phyloP scores from a whole-genome alignment of 169 alveolate genomes.

The Plasmodium berghei region DNA sequence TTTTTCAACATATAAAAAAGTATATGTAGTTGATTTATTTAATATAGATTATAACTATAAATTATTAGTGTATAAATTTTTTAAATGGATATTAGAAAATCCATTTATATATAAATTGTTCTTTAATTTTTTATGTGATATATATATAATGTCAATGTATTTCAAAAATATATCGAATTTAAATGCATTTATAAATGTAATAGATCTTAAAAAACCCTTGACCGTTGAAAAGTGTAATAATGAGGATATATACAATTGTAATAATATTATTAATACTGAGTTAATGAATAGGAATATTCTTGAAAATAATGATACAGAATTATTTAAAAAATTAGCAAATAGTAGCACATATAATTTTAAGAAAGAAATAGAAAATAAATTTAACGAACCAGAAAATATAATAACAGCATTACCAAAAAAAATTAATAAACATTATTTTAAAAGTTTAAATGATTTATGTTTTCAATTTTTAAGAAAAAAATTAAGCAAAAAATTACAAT shows the following conservation, averaged over 20 bases:
- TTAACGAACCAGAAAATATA: background rate
- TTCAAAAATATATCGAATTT: constrained; percentile 36
- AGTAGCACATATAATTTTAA: constrained; percentile 19
- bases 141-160: constrained; percentile 21
- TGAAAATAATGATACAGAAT: constrained; percentile 35
- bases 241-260: background rate
- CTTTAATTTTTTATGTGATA: constrained; percentile 61
- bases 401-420: background rate
- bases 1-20: constrained; percentile 48
- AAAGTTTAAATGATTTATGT: constrained; percentile 84
- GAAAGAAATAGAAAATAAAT: constrained; percentile 21
- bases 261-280: constrained; percentile 19
- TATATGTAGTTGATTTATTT: constrained; percentile 62
- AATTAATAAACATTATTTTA: constrained; percentile 29
- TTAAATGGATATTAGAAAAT: constrained; percentile 75
- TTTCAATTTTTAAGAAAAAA: constrained; percentile 78
- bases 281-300: constrained; percentile 34
- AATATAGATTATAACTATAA: constrained; percentile 37
- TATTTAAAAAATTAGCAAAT: constrained; percentile 42
- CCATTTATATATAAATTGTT: constrained; percentile 72
- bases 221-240: background rate
- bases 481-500: constrained; percentile 88
- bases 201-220: constrained; percentile 48
- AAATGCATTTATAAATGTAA: constrained; percentile 25
- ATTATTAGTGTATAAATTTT: constrained; percentile 33